Evolutionary conservation across 2,329 filamentous ascomycete species (phyloP), one percentile per base, ranked within the genome.

Genomic region (Colletotrichum scovillei): DNA sequence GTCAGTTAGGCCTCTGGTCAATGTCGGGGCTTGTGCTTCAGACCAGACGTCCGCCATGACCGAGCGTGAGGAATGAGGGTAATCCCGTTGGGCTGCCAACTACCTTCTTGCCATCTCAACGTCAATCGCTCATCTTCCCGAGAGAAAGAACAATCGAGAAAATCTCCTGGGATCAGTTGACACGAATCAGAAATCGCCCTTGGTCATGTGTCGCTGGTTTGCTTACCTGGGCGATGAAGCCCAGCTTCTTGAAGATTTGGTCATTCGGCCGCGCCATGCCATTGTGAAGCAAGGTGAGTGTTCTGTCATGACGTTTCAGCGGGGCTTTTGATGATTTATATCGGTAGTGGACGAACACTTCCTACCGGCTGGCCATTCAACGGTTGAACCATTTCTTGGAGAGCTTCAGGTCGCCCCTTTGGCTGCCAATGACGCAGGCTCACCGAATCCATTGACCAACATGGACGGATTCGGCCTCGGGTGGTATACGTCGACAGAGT

Each of bases 391-490:
- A 2, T 60, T 26, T 16, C 65, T 69, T 12, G 55, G 58, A 4
- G 55, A 63, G 46, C 62, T 55, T 12, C 46, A 69, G 1, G 68
- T 59, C 35, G 55, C 63, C 14, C 69, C 69, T 2, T 46, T 68
- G n/a, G 32, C 55, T 7, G 70, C 70, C 16, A 73, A 60, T 28
- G 53, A 73, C 19, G 63, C 55, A 4, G 67, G 67, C 4, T 73
- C 70, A 5, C 67, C 70, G 19, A 71, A 73, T 12, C 53, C 70
- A 1, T 42, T 65, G 12, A 71, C 67, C 16, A 73, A 73, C 24
- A 71, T 73, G 70, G 70, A 73, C 14, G 70, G 70, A 6, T 73
- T 73, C 22, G 67, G 70, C 1, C 42, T 71, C 2, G 70, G 67
- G 12, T 73, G 70, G 67, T 71, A 60, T 22, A 59, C 70, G 6